These are phyloP conservation scores for Rubia yunnanensis DNA, from an alignment of 257 asterid genomes.

Conservation along the genomic window DNA sequence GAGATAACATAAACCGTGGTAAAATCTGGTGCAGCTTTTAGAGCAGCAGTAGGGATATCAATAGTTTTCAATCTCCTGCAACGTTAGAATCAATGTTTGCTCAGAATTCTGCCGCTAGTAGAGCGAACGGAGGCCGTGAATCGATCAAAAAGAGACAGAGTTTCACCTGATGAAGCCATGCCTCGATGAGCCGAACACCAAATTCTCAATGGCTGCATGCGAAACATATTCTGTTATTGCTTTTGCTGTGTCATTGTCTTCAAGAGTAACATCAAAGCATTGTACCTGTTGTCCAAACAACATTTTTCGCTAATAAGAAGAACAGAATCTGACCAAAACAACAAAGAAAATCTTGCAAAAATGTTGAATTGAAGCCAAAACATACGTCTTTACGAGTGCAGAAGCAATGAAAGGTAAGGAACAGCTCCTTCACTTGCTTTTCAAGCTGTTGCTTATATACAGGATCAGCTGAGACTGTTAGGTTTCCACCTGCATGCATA, in stretches of 20 bases:
- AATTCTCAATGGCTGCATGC: conserved; percentile 53
- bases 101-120: not conserved
- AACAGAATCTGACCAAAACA: too few species aligned
- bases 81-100: not conserved
- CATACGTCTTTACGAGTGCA: conserved; percentile 80
- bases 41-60: conserved; percentile 45
- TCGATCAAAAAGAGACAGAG: not conserved
- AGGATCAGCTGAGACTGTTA: conserved; percentile 14
- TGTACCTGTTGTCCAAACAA: conserved; percentile 33
- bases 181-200: conserved; percentile 76
- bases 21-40: conserved; percentile 70
- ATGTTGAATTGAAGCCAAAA: not conserved
- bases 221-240: conserved; percentile 64
- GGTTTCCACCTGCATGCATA: conserved; percentile 37
- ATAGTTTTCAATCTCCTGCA: conserved; percentile 52
- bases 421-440: conserved; percentile 45
- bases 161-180: conserved; percentile 68
- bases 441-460: conserved; percentile 30
- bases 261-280: conserved; percentile 61
- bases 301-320: not conserved
- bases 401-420: conserved; percentile 68
- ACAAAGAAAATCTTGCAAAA: not conserved
- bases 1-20: conserved; percentile 76
- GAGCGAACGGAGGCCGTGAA: not conserved
- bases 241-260: conserved; percentile 50